Conservation (phyloP, 495 filamentous ascomycete genomes). For the Lasiosphaeriaceae sp. region DNA sequence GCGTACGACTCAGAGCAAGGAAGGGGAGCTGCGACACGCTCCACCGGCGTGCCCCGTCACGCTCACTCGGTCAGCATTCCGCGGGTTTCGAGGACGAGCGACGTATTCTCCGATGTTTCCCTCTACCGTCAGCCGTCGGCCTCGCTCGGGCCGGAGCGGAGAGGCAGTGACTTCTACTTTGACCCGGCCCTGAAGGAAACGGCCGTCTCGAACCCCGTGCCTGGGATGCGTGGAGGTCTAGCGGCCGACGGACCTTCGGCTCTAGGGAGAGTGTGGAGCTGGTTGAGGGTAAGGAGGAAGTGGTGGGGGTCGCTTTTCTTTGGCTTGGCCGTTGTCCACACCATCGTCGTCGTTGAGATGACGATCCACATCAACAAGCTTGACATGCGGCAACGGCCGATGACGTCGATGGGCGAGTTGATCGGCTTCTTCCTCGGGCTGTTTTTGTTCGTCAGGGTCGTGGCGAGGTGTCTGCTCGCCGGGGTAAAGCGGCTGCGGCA, state of each 20-base stretch:
- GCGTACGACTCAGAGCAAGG: slow-evolving; percentile 14
- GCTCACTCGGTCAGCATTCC: background rate
- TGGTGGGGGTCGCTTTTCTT: background rate
- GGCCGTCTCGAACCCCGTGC: background rate
- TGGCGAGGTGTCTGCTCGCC: slow-evolving; percentile 1
- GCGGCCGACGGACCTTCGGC: background rate
- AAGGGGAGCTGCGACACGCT: slow-evolving; percentile 4
- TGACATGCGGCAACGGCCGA: slow-evolving; percentile 8
- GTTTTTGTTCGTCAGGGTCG: slow-evolving; percentile 3
- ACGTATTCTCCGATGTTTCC: background rate
- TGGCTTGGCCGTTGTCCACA: slow-evolving; percentile 4
- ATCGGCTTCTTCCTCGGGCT: slow-evolving; percentile 11
- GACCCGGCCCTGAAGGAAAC: background rate
- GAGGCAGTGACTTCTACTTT: background rate
- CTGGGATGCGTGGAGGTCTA: background rate
- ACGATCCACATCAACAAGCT: slow-evolving; percentile 14
- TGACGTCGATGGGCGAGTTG: slow-evolving; percentile 13
- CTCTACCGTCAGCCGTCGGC: background rate
- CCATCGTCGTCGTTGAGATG: slow-evolving; percentile 12
- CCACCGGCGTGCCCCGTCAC: background rate
- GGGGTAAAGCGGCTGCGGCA: background rate
- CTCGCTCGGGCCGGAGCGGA: background rate
- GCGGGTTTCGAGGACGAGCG: slow-evolving; percentile 8
- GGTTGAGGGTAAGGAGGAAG: background rate
- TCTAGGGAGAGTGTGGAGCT: background rate